Conservation (phyloP, 331 rosid species). For the Ulmus americana region DNA sequence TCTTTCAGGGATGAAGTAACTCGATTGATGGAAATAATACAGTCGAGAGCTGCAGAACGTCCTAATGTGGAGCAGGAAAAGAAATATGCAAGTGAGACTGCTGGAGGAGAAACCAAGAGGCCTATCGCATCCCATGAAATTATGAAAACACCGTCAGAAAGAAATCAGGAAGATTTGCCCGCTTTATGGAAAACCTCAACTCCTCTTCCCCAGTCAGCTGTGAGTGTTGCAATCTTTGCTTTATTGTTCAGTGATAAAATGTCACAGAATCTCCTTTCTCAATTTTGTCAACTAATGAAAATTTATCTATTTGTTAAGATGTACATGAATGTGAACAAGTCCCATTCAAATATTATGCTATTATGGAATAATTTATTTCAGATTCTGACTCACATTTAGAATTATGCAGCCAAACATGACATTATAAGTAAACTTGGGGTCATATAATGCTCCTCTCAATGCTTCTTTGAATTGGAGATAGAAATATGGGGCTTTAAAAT, state of each 20-base stretch:
- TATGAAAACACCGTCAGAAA: conserved; percentile 29
- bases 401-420: too few species aligned
- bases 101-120: conserved; percentile 32
- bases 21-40: conserved; percentile 55
- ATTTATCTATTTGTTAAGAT: background rate
- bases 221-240: conserved; percentile 31
- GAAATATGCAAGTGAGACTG: conserved; percentile 20
- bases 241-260: conserved; percentile 8
- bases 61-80: conserved; percentile 35
- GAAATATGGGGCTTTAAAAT: too few species aligned
- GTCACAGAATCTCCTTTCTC: conserved; percentile 10
- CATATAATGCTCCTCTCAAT: too few species aligned
- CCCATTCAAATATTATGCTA: background rate
- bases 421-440: too few species aligned
- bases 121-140: conserved; percentile 24
- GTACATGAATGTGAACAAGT: background rate
- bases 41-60: conserved; percentile 55
- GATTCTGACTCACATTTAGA: too few species aligned
- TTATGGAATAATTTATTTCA: background rate
- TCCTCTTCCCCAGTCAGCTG: conserved; percentile 43
- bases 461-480: too few species aligned
- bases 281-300: conserved; percentile 4
- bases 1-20: conserved; percentile 63
- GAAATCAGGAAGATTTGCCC: conserved; percentile 34
- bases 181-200: conserved; percentile 47